A percentile compares a stretch with the other conserved stretches of the same genome.
phyloP scores from a whole-genome alignment of 768 basidiomycete genomes.

The Ephemerocybe angulata region DNA sequence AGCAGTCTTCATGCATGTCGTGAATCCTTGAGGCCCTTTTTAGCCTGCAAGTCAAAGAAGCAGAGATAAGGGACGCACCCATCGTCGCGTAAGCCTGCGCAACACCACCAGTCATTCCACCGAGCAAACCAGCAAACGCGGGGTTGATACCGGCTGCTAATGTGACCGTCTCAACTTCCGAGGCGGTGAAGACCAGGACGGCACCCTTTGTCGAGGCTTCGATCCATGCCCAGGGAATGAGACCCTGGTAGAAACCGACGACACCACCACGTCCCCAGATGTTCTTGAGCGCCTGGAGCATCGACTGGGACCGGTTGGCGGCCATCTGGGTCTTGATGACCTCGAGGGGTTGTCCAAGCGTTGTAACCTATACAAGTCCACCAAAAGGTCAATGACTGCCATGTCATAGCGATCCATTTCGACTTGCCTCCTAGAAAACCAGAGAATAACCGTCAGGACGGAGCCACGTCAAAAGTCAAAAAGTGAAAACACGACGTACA shows the following conservation, averaged over 20 bases:
- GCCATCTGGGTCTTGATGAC: constrained; percentile 99
- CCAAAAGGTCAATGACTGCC: not conserved
- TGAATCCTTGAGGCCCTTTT: constrained; percentile 66
- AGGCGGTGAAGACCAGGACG: constrained; percentile 92
- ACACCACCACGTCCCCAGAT: constrained; percentile 93
- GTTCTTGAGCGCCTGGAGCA: constrained; percentile 78
- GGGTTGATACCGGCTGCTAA: constrained; percentile 69
- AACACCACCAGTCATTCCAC: constrained; percentile 97
- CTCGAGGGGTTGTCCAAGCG: constrained; percentile 95
- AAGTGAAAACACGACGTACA: constrained; percentile 37
- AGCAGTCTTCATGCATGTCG: constrained; percentile 99
- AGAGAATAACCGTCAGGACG: constrained; percentile 8
- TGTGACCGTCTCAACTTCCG: constrained; percentile 80
- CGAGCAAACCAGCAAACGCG: constrained; percentile 81
- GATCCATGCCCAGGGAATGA: constrained; percentile 99
- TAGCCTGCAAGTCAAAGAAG: not conserved
- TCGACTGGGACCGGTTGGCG: constrained; percentile 88
- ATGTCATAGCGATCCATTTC: constrained; percentile 8
- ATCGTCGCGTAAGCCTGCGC: constrained; percentile 99
- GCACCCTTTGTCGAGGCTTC: constrained; percentile 98
- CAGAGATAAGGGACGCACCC: constrained; percentile 59
- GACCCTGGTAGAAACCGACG: constrained; percentile 91
- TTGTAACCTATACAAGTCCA: constrained; percentile 69
- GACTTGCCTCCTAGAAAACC: constrained; percentile 65
- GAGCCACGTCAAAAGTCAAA: constrained; percentile 14